Evolutionary conservation across 2,329 filamentous ascomycete genomes (phyloP).

Genomic region (Colletotrichum aenigma): DNA sequence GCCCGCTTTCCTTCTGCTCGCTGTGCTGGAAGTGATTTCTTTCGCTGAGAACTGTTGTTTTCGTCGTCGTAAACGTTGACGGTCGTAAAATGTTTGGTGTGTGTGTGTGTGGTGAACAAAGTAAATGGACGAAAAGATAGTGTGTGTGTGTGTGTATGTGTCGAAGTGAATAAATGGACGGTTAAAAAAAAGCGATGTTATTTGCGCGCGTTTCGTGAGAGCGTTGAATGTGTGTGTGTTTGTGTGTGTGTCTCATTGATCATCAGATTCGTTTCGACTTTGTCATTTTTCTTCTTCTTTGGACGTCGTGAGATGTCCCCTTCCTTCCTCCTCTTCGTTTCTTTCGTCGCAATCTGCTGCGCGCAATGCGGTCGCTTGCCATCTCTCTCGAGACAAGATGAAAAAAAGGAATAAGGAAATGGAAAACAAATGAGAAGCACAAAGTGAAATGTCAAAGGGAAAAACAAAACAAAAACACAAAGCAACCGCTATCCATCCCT

Average conservation of each 20-base stretch:
- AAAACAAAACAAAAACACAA: slow-evolving; percentile 17
- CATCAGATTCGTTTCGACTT: slow-evolving; percentile 18
- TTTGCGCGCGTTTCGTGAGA: not conserved
- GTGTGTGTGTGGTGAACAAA: not conserved
- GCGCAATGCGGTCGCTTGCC: not conserved
- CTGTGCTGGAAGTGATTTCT: not conserved
- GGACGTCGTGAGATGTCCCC: slow-evolving; percentile 10
- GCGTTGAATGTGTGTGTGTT: not conserved
- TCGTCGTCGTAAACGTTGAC: not conserved
- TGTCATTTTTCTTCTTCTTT: slow-evolving; percentile 8
- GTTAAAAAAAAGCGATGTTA: not conserved
- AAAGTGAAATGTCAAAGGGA: not conserved
- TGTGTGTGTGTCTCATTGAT: not conserved
- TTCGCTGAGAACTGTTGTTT: not conserved
- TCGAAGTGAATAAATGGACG: not conserved
- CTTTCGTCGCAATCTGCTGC: not conserved
- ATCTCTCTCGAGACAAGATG: not conserved
- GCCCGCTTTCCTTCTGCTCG: not conserved
- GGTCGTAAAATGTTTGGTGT: not conserved
- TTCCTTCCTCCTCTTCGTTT: not conserved
- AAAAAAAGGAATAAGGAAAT: not conserved
- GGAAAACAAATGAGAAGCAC: not conserved
- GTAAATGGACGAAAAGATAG: not conserved
- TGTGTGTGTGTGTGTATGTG: not conserved
- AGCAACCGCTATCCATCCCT: slow-evolving; percentile 7